Percentiles rank a stretch among this genome's conserved stretches.
Conservation (phyloP, 176 grass and related monocot genomes). For the Zizania latifolia region DNA sequence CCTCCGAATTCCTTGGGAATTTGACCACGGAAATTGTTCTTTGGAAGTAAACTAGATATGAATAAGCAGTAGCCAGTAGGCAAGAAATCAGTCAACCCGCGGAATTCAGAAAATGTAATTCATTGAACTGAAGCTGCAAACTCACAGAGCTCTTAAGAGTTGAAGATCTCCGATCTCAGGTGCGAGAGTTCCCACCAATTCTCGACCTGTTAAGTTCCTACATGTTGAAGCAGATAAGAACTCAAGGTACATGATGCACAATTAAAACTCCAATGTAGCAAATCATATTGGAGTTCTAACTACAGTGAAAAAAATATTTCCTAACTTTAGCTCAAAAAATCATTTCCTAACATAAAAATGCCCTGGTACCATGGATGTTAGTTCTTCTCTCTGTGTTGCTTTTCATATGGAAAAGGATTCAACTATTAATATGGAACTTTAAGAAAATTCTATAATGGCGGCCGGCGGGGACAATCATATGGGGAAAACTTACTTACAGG, state of each 20-base stretch:
- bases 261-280: background rate
- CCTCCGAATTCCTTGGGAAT: constrained; percentile 78
- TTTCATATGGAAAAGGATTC: background rate
- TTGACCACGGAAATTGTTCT: constrained; percentile 59
- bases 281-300: background rate
- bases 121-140: background rate
- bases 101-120: background rate
- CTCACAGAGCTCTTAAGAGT: constrained; percentile 61
- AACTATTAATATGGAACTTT: background rate
- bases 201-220: constrained; percentile 73
- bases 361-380: background rate
- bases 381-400: background rate
- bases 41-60: constrained; percentile 51
- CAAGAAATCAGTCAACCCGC: background rate
- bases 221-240: constrained; percentile 39
- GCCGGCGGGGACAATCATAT: background rate
- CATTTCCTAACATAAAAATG: background rate
- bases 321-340: too few relatives aligned
- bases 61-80: constrained; percentile 13
- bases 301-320: background rate
- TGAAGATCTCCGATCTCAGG: constrained; percentile 65
- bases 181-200: constrained; percentile 68
- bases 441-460: too few relatives aligned
- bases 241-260: background rate
- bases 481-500: constrained; percentile 53